Conservation (phyloP, 2,329 filamentous ascomycete species). For the Xylaria sp. region DNA sequence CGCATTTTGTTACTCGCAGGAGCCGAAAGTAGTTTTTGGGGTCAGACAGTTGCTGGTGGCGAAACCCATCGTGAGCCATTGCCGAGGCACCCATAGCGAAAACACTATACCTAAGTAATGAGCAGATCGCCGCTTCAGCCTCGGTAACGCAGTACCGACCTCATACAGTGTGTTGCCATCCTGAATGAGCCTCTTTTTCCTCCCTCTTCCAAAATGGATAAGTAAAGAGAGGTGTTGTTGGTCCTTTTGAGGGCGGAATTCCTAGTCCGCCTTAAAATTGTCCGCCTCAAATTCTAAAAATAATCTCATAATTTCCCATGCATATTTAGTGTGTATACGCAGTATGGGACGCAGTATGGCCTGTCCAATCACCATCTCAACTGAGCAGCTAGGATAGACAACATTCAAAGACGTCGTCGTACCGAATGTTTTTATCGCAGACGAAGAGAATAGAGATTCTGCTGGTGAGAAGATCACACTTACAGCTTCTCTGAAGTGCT, state of each 20-base stretch:
- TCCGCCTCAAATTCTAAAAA: background rate
- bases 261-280: too few relatives aligned
- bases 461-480: background rate
- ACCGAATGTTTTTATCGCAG: background rate
- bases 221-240: background rate
- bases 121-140: background rate
- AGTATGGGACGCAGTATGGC: too few relatives aligned
- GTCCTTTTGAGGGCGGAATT: too few relatives aligned
- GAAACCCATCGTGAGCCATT: background rate
- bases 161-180: background rate
- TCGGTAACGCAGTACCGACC: background rate
- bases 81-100: background rate
- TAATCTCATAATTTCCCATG: background rate
- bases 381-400: too few relatives aligned
- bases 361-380: too few relatives aligned
- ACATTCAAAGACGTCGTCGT: too few relatives aligned
- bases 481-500: constrained; percentile 35
- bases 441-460: background rate
- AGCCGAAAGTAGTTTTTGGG: background rate
- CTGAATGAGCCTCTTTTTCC: background rate
- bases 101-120: background rate
- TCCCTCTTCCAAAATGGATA: background rate
- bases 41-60: background rate
- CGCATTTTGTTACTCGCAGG: background rate
- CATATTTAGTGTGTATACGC: too few relatives aligned